Evolutionary conservation across 129 eudicot genomes (phyloP).

Genomic region (Ambrosia trifida): DNA sequence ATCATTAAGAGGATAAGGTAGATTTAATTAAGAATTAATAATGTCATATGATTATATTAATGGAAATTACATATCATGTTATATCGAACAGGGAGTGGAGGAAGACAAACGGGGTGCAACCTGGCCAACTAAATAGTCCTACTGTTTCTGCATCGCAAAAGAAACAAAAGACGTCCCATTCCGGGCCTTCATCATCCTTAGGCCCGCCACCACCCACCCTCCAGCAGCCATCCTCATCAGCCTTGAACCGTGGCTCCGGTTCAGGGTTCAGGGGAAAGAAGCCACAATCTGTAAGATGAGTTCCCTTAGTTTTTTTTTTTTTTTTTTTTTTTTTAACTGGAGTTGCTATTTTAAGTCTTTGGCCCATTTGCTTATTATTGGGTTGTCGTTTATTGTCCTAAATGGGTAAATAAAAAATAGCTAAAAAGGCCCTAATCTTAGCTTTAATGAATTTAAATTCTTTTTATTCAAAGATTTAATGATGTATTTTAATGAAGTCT

Average conservation of each 20-base stretch:
- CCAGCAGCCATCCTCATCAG: conserved; percentile 61
- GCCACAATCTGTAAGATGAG: conserved; percentile 55
- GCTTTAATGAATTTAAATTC: background rate
- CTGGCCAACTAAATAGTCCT: conserved; percentile 53
- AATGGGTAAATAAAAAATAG: background rate
- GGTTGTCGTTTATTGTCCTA: background rate
- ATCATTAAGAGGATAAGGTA: conserved; percentile 74
- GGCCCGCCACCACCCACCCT: conserved; percentile 66
- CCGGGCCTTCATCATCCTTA: conserved; percentile 59
- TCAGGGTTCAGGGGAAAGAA: conserved; percentile 70
- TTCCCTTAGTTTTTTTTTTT: background rate
- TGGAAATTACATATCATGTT: conserved; percentile 16
- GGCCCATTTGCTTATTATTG: background rate
- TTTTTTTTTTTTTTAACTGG: background rate
- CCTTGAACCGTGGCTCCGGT: conserved; percentile 63
- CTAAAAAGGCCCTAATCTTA: background rate
- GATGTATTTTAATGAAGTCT: conserved; percentile 31
- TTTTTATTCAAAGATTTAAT: background rate
- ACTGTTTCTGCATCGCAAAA: conserved; percentile 73
- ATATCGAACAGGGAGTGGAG: conserved; percentile 71
- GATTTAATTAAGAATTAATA: background rate
- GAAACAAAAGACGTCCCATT: conserved; percentile 66
- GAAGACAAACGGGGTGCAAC: conserved; percentile 54
- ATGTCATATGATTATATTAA: background rate
- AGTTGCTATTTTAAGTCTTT: background rate